Evolutionary conservation across 805 yeast species (phyloP).

Genomic region (Ogataea polymorpha): DNA sequence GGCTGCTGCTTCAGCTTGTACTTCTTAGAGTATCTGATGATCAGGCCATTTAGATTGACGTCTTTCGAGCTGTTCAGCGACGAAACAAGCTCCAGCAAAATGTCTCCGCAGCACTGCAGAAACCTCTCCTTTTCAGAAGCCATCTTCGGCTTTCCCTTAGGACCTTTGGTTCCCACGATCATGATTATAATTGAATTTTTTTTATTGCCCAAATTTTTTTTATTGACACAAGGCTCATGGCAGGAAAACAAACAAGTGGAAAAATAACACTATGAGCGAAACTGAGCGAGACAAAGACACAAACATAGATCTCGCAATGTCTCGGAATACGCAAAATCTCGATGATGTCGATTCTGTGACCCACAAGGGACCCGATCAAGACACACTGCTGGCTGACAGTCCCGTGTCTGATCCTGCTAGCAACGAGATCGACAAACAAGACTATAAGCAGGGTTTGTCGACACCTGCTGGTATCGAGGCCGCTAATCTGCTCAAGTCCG

Average conservation of each 20-base stretch:
- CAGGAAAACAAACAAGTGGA: constrained; percentile 7
- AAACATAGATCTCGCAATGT: not conserved
- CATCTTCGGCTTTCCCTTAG: constrained; percentile 55
- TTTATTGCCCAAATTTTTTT: constrained; percentile 10
- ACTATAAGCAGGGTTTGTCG: not conserved
- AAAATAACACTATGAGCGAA: constrained; percentile 6
- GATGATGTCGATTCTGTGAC: no score
- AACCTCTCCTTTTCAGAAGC: constrained; percentile 94
- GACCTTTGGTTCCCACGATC: constrained; percentile 29
- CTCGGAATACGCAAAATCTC: not conserved
- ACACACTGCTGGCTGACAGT: not conserved
- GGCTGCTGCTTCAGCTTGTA: constrained; percentile 92
- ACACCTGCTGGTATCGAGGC: not conserved
- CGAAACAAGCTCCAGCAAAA: constrained; percentile 78
- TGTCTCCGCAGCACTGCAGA: constrained; percentile 88
- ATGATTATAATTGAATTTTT: constrained; percentile 13
- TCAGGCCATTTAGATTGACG: constrained; percentile 85
- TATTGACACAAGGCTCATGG: constrained; percentile 11
- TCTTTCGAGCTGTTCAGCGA: constrained; percentile 72
- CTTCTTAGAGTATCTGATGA: constrained; percentile 81
- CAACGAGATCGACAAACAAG: constrained; percentile 1
- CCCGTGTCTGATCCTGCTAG: not conserved
- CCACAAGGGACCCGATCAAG: not conserved
- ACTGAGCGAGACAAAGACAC: constrained; percentile 1
- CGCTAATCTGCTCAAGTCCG: no score